phyloP scores from a whole-genome alignment of 805 yeast genomes.

The Starmera amethionina region DNA sequence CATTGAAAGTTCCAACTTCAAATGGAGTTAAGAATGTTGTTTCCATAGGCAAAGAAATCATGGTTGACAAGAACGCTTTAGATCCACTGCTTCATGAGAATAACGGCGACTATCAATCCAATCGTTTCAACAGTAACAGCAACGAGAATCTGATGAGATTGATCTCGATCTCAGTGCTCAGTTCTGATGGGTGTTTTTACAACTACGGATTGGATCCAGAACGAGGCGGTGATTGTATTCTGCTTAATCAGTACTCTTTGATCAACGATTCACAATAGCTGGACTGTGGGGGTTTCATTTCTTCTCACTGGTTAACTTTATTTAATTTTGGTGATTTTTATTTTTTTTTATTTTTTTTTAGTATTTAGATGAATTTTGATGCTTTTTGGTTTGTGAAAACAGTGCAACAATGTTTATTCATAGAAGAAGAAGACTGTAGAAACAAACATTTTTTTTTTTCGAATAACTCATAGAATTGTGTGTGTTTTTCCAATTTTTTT shows the following conservation, averaged over 20 bases:
- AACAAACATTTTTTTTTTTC: too few species aligned
- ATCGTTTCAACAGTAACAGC: conserved; percentile 7
- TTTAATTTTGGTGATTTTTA: too few species aligned
- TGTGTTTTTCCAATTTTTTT: too few species aligned
- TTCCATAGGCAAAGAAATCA: conserved; percentile 31
- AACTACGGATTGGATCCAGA: conserved; percentile 78
- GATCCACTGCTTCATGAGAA: conserved; percentile 12
- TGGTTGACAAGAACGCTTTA: conserved; percentile 13
- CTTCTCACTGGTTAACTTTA: too few species aligned
- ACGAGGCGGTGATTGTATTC: conserved; percentile 86
- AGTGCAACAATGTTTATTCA: too few species aligned
- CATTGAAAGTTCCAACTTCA: conserved; percentile 57
- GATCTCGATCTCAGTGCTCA: conserved; percentile 56
- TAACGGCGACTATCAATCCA: background rate
- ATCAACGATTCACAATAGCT: too few species aligned
- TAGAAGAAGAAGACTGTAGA: too few species aligned
- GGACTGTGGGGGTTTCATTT: too few species aligned
- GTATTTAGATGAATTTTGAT: too few species aligned
- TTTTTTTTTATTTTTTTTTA: too few species aligned
- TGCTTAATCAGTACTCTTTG: conserved; percentile 61
- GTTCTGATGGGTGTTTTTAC: conserved; percentile 72
- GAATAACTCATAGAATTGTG: too few species aligned
- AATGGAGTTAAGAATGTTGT: conserved; percentile 36
- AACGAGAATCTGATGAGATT: conserved; percentile 22
- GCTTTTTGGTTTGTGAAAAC: too few species aligned